Percentiles rank a stretch among this genome's conserved stretches.
Conservation (phyloP, 1,284 basidiomycete genomes). For the Cerioporus squamosus region DNA sequence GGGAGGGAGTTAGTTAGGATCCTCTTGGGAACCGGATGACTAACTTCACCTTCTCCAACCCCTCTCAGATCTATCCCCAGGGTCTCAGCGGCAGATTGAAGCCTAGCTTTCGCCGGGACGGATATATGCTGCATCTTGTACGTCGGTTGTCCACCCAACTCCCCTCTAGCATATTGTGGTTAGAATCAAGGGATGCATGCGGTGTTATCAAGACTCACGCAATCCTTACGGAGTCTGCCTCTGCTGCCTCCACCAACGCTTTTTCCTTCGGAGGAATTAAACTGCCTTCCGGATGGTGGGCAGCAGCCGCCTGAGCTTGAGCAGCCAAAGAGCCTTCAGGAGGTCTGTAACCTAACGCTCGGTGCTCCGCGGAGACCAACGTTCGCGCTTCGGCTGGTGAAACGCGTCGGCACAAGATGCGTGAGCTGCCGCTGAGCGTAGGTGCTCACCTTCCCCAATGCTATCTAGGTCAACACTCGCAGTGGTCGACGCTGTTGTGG, state of each 20-base stretch:
- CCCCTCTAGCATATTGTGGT: background rate
- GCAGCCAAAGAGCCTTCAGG: slow-evolving; percentile 34
- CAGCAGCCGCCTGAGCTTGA: slow-evolving; percentile 30
- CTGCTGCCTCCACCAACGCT: slow-evolving; percentile 20
- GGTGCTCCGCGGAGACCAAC: slow-evolving; percentile 25
- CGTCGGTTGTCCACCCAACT: slow-evolving; percentile 3
- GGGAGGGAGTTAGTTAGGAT: background rate
- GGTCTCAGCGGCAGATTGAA: slow-evolving; percentile 4
- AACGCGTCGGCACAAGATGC: background rate
- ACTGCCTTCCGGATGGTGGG: slow-evolving; percentile 25
- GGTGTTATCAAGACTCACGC: slow-evolving; percentile 3
- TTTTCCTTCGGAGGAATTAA: slow-evolving; percentile 8
- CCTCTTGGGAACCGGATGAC: background rate
- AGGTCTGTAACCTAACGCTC: slow-evolving; percentile 34
- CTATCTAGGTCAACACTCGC: slow-evolving; percentile 6
- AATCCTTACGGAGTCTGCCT: slow-evolving; percentile 28
- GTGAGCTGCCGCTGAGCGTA: background rate
- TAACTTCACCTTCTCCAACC: background rate
- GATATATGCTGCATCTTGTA: slow-evolving; percentile 6
- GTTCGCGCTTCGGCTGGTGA: slow-evolving; percentile 19
- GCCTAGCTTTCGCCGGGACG: background rate
- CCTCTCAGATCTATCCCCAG: slow-evolving; percentile 7
- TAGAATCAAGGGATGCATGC: background rate
- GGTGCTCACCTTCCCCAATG: slow-evolving; percentile 1
- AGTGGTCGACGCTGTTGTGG: slow-evolving; percentile 1